Evolutionary conservation across 805 yeast genomes (phyloP), one percentile per base, ranked within the genome.

Genomic region (Sugiyamaella marilandica): DNA sequence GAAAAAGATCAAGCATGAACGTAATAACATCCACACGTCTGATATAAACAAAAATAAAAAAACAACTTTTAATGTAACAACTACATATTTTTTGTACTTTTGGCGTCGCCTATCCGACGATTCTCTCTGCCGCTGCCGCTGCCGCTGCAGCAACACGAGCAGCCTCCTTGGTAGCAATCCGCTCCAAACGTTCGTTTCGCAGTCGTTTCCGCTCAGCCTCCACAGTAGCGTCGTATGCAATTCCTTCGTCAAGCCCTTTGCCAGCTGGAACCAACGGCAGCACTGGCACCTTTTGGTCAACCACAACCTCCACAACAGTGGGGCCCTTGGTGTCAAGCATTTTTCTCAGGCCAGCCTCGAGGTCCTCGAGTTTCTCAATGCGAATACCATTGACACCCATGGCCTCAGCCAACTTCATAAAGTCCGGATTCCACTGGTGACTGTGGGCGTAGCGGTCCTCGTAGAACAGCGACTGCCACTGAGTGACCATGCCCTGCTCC

Each of bases 401-500:
- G 46, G 97, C 85, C 48, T 94, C 97, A 18, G 96, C 95, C 52
- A 94, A 77, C 71, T 87, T 87, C 77, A 88, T 81, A 69, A 91
- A 94, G 72, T 94, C 85, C 53, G 99, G 99, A 72, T 94, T 94
- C 54, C 79, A 68, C 75, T 94, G 99, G 74, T 94, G 98, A 21
- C 99, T 92, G 73, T 94, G 98, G n/a, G 97, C 80, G 71, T 88
- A 94, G 74, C 99, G 83, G 73, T 92, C 92, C 71, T 92, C 96
- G 74, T 94, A 94, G 78, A 94, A 94, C 57, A 94, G 76, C 10
- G 97, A 86, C 76, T 94, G 99, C 99, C 99, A 94, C 73, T 94
- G 99, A 11, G 98, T 92, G 52, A 94, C 99, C 99, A 94, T 94
- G 68, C 99, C 99, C 76, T 94, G 99, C 76, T 94, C 99, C 75